phyloP scores from a whole-genome alignment of 202 grass and related monocot genomes.

The Eragrostis tef region DNA sequence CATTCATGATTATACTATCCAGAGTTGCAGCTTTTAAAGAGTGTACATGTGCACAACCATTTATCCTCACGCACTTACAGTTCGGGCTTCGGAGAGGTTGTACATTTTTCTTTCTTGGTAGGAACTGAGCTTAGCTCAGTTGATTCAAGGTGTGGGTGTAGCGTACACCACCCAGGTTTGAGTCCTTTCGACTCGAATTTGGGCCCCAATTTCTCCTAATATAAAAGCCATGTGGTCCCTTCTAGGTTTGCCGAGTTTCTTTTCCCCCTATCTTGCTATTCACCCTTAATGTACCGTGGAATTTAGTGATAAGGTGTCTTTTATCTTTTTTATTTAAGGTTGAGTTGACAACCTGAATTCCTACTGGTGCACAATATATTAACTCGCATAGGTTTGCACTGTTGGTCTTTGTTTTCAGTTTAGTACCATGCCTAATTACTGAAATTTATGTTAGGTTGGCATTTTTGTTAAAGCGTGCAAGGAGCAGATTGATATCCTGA shows the following conservation, averaged over 20 bases:
- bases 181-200: background rate
- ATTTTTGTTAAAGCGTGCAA: slow-evolving; percentile 93
- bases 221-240: background rate
- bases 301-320: background rate
- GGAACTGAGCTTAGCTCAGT: background rate
- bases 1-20: background rate
- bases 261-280: background rate
- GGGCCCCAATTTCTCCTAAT: background rate
- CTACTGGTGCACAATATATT: background rate
- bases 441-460: slow-evolving; percentile 62
- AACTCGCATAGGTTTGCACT: slow-evolving; percentile 18
- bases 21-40: slow-evolving; percentile 10
- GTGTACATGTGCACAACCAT: background rate
- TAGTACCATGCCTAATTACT: slow-evolving; percentile 39
- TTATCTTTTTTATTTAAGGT: slow-evolving; percentile 12
- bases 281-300: slow-evolving; percentile 4
- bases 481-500: slow-evolving; percentile 93
- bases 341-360: slow-evolving; percentile 19
- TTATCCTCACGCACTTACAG: background rate
- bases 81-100: background rate
- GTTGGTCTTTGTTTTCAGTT: slow-evolving; percentile 6
- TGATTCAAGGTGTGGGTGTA: background rate
- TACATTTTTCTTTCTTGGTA: background rate
- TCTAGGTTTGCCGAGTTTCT: background rate
- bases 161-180: background rate